Evolutionary conservation across 2,329 filamentous ascomycete genomes (phyloP), one percentile per base, ranked within the genome.

Genomic region (Podosphaera aphanis): DNA sequence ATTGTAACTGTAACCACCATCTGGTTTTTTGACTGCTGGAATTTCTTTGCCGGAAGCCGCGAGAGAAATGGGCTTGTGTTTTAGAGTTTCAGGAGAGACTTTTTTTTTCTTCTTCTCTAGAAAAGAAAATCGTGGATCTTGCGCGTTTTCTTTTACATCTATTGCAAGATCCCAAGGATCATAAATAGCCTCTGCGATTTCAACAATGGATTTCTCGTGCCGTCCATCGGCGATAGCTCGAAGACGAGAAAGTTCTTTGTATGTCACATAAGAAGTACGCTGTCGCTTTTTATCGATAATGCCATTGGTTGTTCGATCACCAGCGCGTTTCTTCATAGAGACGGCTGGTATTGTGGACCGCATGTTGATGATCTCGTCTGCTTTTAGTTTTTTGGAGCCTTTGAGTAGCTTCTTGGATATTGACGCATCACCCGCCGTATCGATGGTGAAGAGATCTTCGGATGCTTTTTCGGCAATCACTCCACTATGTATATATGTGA

Each of bases 1-100:
- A 60, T 98, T 98, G 66, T 98, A 98, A 55, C 83, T 93, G 61
- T 79, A 83, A 48, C 83, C 85, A 15, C 79, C 83, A 5, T 76
- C 71, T 1, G 90, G 90, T 56, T 77, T 81, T 49, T 71, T 69
- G 0, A 98, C 80, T 2, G 85, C 77, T 1, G 83, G 81, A 7
- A 93, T 67, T 0, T 71, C 62, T 60, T 88, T 93, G 33, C 85
- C 86, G 57, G 70, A 83, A 38, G 79, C 81, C n/a, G 82, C 72
- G 25, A 95, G 70, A 2, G 86, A 84, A 45, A 93, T 69, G 2
- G 90, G 83, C 35, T 79, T 72, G 48, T 80, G 71, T 55, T 79
- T 79, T 52, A 93, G 61, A 0, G 88, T 85, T 45, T 68, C 66
- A 3, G 90, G 90, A 7, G 76, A 75, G 53, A 79, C 79, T 55